These are phyloP conservation scores for Pythium volutum DNA, from an alignment of 352 stramenopile species.

Conservation along the genomic window DNA sequence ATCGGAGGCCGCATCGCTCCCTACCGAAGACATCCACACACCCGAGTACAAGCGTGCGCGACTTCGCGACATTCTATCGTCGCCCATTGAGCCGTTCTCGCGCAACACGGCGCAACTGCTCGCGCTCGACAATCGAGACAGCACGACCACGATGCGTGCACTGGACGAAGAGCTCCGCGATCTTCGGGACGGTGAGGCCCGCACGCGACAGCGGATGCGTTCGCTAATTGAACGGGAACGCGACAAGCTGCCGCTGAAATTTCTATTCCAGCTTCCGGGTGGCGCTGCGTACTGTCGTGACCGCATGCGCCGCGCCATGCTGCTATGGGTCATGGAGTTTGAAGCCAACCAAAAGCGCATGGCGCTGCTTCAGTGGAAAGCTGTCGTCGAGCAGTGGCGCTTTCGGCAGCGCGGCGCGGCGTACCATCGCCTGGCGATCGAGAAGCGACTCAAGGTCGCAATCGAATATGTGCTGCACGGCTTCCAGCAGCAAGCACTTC, in stretches of 20 bases:
- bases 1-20: not conserved
- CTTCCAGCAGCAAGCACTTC: constrained; percentile 57
- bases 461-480: constrained; percentile 68
- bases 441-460: constrained; percentile 56
- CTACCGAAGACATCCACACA: constrained; percentile 36
- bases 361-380: constrained; percentile 79
- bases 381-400: constrained; percentile 56
- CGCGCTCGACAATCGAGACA: constrained; percentile 40
- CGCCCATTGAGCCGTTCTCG: constrained; percentile 53
- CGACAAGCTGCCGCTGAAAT: constrained; percentile 68
- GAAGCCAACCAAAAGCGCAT: constrained; percentile 72
- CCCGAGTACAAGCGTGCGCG: constrained; percentile 55
- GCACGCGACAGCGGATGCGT: constrained; percentile 39
- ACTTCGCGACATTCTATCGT: constrained; percentile 58
- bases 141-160: constrained; percentile 46
- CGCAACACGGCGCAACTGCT: constrained; percentile 39
- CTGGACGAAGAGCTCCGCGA: constrained; percentile 41
- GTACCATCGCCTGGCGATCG: constrained; percentile 58
- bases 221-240: constrained; percentile 54
- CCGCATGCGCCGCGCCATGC: constrained; percentile 65
- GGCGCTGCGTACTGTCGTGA: constrained; percentile 71
- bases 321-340: constrained; percentile 69
- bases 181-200: constrained; percentile 37
- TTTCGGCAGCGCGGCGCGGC: constrained; percentile 51
- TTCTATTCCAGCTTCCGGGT: constrained; percentile 76